Percentiles rank a stretch among this genome's conserved stretches.
phyloP scores from a whole-genome alignment of 2,329 filamentous ascomycete genomes.

The Colletotrichum graminicola region DNA sequence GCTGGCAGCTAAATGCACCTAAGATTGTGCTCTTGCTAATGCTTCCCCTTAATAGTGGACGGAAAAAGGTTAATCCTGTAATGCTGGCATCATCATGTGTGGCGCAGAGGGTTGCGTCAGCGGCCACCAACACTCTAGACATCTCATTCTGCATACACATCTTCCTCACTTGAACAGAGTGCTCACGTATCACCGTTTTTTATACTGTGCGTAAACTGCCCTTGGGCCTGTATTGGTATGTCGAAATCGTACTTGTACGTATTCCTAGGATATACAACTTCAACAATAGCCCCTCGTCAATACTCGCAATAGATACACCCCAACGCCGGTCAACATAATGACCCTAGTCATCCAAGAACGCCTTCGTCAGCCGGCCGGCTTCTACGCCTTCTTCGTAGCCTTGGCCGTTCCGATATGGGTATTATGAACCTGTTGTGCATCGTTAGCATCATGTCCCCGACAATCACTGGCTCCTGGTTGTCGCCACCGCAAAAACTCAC shows the following conservation, averaged over 20 bases:
- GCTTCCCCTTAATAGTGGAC: too few species aligned
- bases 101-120: too few species aligned
- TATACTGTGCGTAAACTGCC: slow-evolving; percentile 18
- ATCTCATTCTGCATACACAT: too few species aligned
- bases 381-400: slow-evolving; percentile 70
- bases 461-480: background rate
- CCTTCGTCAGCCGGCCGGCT: slow-evolving; percentile 29
- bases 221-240: slow-evolving; percentile 38
- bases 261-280: slow-evolving; percentile 44
- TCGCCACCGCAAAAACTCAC: slow-evolving; percentile 60
- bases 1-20: too few species aligned
- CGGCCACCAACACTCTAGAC: too few species aligned
- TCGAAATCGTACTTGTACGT: slow-evolving; percentile 42
- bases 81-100: too few species aligned
- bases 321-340: slow-evolving; percentile 28
- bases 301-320: slow-evolving; percentile 29
- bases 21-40: too few species aligned
- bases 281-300: slow-evolving; percentile 30
- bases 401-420: slow-evolving; percentile 93
- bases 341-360: slow-evolving; percentile 32
- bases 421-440: slow-evolving; percentile 75
- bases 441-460: background rate
- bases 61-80: too few species aligned
- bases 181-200: too few species aligned
- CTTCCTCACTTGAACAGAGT: too few species aligned